phyloP scores from a whole-genome alignment of 2,329 filamentous ascomycete species.

The Fonsecaea monophora region DNA sequence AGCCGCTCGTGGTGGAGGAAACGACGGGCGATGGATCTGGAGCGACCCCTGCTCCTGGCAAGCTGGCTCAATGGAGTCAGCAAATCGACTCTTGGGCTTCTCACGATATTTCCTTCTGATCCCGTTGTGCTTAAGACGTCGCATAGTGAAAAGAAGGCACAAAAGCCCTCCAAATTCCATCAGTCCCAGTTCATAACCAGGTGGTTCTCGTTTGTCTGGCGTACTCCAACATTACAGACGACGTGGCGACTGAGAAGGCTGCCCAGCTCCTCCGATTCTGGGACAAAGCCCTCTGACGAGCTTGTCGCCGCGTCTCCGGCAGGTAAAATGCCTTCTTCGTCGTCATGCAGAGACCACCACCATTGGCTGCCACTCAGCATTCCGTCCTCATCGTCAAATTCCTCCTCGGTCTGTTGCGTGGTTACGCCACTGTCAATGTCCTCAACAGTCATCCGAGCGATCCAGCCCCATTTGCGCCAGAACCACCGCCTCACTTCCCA shows the following conservation, averaged over 20 bases:
- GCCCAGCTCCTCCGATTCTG: constrained; percentile 26
- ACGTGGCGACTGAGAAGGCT: constrained; percentile 25
- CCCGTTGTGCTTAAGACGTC: background rate
- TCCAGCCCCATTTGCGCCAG: constrained; percentile 50
- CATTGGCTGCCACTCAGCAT: constrained; percentile 33
- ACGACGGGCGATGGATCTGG: constrained; percentile 4
- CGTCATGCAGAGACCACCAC: constrained; percentile 31
- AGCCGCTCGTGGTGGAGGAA: constrained; percentile 3
- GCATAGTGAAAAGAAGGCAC: background rate
- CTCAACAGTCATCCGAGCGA: constrained; percentile 48
- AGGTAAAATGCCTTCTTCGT: constrained; percentile 8
- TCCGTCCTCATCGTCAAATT: constrained; percentile 35
- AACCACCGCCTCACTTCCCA: constrained; percentile 57
- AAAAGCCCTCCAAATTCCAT: background rate
- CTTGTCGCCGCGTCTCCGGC: background rate
- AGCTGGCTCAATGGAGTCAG: too few species aligned
- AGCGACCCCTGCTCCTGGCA: background rate
- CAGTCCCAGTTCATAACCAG: constrained; percentile 26
- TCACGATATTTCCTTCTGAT: background rate
- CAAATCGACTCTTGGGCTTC: background rate
- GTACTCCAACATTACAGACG: constrained; percentile 29
- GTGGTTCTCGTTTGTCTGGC: constrained; percentile 22
- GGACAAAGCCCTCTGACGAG: constrained; percentile 1
- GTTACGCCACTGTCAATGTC: constrained; percentile 44
- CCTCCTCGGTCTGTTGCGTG: constrained; percentile 39